A percentile compares a stretch with the other conserved stretches of the same genome.
These are phyloP conservation scores for Alternaria gansuensis DNA, from an alignment of 2,329 filamentous ascomycete genomes.

Conservation along the genomic window DNA sequence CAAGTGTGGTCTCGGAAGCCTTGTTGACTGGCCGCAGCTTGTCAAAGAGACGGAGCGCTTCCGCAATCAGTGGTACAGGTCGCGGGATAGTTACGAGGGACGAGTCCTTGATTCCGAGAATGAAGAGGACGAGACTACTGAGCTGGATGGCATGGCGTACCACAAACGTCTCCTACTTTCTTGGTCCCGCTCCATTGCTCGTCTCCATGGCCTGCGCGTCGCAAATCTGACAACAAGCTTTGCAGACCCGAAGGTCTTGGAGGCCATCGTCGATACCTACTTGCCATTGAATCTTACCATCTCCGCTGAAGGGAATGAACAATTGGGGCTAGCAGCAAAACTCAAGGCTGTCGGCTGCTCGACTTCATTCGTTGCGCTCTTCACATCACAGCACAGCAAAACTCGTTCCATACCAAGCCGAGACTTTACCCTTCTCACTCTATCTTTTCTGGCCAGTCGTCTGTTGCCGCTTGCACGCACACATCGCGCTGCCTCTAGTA, in stretches of 20 bases:
- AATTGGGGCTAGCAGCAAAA: slow-evolving; percentile 45
- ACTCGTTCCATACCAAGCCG: slow-evolving; percentile 59
- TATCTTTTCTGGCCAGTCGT: slow-evolving; percentile 68
- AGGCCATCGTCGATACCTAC: slow-evolving; percentile 67
- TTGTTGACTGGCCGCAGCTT: slow-evolving; percentile 66
- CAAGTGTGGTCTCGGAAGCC: slow-evolving; percentile 62
- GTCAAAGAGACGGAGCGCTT: slow-evolving; percentile 62
- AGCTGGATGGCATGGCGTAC: slow-evolving; percentile 44
- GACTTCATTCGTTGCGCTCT: slow-evolving; percentile 57
- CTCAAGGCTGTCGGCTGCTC: slow-evolving; percentile 56
- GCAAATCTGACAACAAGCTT: slow-evolving; percentile 68
- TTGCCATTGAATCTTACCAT: slow-evolving; percentile 43
- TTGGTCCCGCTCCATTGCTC: slow-evolving; percentile 65
- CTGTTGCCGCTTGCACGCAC: slow-evolving; percentile 62
- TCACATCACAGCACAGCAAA: slow-evolving; percentile 41
- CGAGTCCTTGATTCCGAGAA: slow-evolving; percentile 48
- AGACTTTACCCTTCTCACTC: slow-evolving; percentile 64
- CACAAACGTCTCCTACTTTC: slow-evolving; percentile 59
- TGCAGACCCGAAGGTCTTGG: slow-evolving; percentile 63
- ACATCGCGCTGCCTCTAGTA: slow-evolving; percentile 60
- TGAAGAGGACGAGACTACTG: slow-evolving; percentile 23
- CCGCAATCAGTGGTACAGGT: slow-evolving; percentile 41
- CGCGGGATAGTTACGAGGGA: slow-evolving; percentile 42
- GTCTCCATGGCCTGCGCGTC: slow-evolving; percentile 57
- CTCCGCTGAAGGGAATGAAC: neutral